Conservation (phyloP, 176 grass and related monocot species). For the Leersia perrieri region DNA sequence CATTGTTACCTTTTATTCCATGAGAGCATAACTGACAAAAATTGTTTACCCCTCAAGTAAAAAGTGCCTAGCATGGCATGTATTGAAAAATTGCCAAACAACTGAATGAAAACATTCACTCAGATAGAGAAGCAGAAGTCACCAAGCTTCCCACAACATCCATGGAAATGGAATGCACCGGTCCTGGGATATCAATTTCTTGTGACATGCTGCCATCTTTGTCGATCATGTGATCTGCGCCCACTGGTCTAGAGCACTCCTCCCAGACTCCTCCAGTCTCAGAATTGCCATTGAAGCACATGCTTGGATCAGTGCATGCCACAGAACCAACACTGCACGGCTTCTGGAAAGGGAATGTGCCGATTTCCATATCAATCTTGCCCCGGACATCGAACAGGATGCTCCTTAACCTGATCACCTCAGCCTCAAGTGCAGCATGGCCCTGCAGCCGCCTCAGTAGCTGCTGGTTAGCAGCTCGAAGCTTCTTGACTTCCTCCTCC, state of each 20-base stretch:
- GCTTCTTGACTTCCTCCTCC: conserved; percentile 81
- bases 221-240: conserved; percentile 10
- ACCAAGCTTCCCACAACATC: conserved; percentile 37
- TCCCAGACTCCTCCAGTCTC: conserved; percentile 41
- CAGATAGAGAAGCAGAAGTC: conserved; percentile 31
- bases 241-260: conserved; percentile 22
- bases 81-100: neutral
- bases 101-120: conserved; percentile 13
- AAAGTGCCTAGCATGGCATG: neutral
- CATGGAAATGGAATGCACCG: conserved; percentile 27
- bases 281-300: conserved; percentile 35
- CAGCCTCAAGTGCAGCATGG: conserved; percentile 62
- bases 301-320: conserved; percentile 28
- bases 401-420: conserved; percentile 65
- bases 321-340: conserved; percentile 39
- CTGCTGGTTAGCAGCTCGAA: conserved; percentile 69
- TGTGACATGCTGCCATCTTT: neutral
- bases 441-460: conserved; percentile 59
- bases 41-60: conserved; percentile 1
- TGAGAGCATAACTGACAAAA: neutral
- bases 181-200: conserved; percentile 28
- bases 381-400: conserved; percentile 69
- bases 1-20: neutral
- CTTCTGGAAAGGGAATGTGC: conserved; percentile 47
- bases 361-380: conserved; percentile 78